A percentile compares a stretch with the other conserved stretches of the same genome.
phyloP scores from a whole-genome alignment of 768 basidiomycete species.

The Asterophora lycoperdoides region DNA sequence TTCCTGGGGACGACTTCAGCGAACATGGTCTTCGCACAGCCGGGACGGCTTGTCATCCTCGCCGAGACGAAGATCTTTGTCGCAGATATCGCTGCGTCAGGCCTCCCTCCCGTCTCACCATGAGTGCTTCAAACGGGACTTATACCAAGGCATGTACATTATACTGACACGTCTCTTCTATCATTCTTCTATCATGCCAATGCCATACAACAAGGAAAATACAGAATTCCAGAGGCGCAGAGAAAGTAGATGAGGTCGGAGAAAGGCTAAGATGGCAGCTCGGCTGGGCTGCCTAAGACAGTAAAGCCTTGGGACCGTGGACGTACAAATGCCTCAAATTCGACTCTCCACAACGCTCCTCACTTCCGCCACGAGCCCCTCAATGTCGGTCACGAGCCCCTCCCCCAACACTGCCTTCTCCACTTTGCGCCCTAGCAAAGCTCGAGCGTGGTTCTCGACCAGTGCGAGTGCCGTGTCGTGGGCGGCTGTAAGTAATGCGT shows the following conservation, averaged over 20 bases:
- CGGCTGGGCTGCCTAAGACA: too few relatives aligned
- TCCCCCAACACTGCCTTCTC: slow-evolving; percentile 18
- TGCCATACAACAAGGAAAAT: too few relatives aligned
- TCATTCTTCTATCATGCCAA: too few relatives aligned
- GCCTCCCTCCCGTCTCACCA: slow-evolving; percentile 11
- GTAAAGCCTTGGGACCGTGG: too few relatives aligned
- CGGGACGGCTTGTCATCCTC: slow-evolving; percentile 40
- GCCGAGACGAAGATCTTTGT: slow-evolving; percentile 46
- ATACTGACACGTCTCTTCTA: too few relatives aligned
- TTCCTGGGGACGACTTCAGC: slow-evolving; percentile 44
- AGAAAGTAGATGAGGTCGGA: too few relatives aligned
- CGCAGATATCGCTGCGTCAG: slow-evolving; percentile 40
- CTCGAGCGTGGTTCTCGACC: slow-evolving; percentile 9
- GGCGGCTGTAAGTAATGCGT: background rate
- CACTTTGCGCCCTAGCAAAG: slow-evolving; percentile 18
- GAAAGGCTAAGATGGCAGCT: too few relatives aligned
- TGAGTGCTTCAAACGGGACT: background rate
- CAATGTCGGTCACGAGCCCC: slow-evolving; percentile 17
- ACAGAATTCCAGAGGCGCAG: too few relatives aligned
- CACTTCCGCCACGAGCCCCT: slow-evolving; percentile 14
- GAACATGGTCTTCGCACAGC: slow-evolving; percentile 43
- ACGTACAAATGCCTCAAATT: too few relatives aligned
- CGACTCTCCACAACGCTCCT: slow-evolving; percentile 10
- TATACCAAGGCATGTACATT: too few relatives aligned
- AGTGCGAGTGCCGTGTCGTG: background rate